Conservation (phyloP, 2,329 filamentous ascomycete genomes). For the Harringtonia lauricola region DNA sequence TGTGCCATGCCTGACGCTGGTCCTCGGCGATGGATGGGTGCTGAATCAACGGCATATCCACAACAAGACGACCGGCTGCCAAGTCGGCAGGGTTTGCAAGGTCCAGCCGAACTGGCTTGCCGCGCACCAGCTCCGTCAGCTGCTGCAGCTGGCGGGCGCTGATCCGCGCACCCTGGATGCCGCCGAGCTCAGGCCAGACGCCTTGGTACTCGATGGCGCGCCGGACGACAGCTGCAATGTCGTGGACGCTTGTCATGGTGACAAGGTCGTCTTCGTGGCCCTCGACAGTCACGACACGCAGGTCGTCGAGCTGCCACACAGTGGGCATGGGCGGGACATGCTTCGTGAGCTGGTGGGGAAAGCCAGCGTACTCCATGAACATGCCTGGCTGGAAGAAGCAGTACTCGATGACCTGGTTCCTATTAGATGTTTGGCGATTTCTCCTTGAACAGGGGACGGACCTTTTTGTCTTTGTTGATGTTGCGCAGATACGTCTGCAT, state of each 20-base stretch:
- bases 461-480: constrained; percentile 35
- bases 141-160: constrained; percentile 24
- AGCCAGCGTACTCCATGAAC: constrained; percentile 43
- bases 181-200: constrained; percentile 29
- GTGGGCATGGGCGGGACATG: constrained; percentile 28
- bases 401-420: constrained; percentile 45
- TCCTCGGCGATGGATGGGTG: constrained; percentile 24
- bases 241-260: constrained; percentile 31
- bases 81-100: constrained; percentile 36
- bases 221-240: constrained; percentile 27
- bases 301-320: constrained; percentile 26
- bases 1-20: constrained; percentile 20
- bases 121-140: constrained; percentile 19
- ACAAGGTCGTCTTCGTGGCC: constrained; percentile 29
- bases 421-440: no score
- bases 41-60: constrained; percentile 27
- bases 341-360: constrained; percentile 33
- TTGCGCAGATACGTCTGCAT: constrained; percentile 37
- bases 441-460: constrained; percentile 13
- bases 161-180: constrained; percentile 27
- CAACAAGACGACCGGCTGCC: constrained; percentile 25
- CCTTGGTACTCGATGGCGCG: constrained; percentile 31
- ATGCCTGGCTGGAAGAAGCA: constrained; percentile 42
- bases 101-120: constrained; percentile 21
- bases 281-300: constrained; percentile 29